phyloP scores from a whole-genome alignment of 2,329 filamentous ascomycete species.

The Seiridium cupressi region DNA sequence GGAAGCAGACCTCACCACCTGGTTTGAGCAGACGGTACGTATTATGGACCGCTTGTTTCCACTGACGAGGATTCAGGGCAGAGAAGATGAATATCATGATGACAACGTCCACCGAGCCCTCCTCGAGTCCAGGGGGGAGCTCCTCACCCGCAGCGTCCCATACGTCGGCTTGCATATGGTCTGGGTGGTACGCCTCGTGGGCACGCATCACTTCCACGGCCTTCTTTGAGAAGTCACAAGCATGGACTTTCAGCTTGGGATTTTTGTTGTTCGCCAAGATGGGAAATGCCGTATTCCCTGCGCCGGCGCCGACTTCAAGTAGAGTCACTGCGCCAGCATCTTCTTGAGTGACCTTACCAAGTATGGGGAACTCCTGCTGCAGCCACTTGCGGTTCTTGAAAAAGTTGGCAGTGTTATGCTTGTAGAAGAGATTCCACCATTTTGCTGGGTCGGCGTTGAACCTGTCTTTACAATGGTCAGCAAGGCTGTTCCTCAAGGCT shows the following conservation, averaged over 20 bases:
- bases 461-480: conserved; percentile 54
- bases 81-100: conserved; percentile 98
- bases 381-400: conserved; percentile 99
- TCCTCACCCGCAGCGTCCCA: conserved; percentile 81
- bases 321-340: conserved; percentile 69
- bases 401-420: conserved; percentile 95
- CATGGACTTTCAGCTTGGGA: conserved; percentile 76
- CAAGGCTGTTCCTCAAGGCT: conserved; percentile 9
- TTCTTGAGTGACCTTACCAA: conserved; percentile 71
- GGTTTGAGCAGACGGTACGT: conserved; percentile 82
- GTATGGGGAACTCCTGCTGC: conserved; percentile 88
- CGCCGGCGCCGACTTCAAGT: conserved; percentile 90
- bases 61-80: conserved; percentile 80
- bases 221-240: conserved; percentile 94
- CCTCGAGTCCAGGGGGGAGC: conserved; percentile 73
- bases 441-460: conserved; percentile 90
- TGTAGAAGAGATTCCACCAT: conserved; percentile 99
- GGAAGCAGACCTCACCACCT: conserved; percentile 89
- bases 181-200: conserved; percentile 71
- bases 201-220: conserved; percentile 89
- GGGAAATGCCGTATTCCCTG: conserved; percentile 95
- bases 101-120: conserved; percentile 85
- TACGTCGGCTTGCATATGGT: conserved; percentile 81
- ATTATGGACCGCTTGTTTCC: conserved; percentile 79
- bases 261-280: conserved; percentile 84